Base-by-base conservation (phyloP, 2,329 filamentous ascomycete genomes). In the Escovopsis weberi region DNA sequence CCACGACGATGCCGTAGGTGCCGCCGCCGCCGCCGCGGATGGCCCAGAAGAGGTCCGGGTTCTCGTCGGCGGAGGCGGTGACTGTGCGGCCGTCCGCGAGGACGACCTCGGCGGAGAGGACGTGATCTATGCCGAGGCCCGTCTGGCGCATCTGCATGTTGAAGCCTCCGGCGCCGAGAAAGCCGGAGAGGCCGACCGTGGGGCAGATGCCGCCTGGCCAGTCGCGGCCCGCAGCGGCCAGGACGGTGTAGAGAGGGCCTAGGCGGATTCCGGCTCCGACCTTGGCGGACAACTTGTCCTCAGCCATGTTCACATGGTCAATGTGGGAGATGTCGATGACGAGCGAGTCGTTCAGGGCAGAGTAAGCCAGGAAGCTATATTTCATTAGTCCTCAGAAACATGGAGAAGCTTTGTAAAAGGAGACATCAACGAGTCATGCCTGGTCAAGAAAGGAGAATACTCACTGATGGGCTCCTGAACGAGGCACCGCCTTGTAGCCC, bases 11-110 rank as follows among this genome's bases (percentile, higher is more conserved):
- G 2, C 57, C 57, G 18, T 54, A 60, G 4, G 55, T 55, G 11
- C 56, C 58, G 4, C 57, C 57, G 4, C 57, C 57, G 1, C 56
- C 57, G 0, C 57, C 57, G 0, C 52, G 50, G 0, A 60, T 45
- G 1, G 56, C 57, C 51, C 55, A 59, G 46, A 55, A 56, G 4
- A 60, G 42, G 26, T 59, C 55, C 0, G 46, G 12, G n/a, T 53
- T 50, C 26, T 53, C 43, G 4, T 42, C 49, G 2, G 48, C 45
- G 2, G 53, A 54, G 12, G 53, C 52, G 8, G 48, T 48, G 2
- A 53, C 49, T 0, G 49, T 33, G 2, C 53, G 47, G 2, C 56
- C 52, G 15, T 57, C 49, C 26, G 57, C 53, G 9, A 56, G 45
- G 3, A 60, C 51, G 3, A 60, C 52, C 1, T 43, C 53, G 11